Percentiles rank a stretch among this genome's conserved stretches.
Conservation (phyloP, 768 basidiomycete species). For the Boletellus ananas region DNA sequence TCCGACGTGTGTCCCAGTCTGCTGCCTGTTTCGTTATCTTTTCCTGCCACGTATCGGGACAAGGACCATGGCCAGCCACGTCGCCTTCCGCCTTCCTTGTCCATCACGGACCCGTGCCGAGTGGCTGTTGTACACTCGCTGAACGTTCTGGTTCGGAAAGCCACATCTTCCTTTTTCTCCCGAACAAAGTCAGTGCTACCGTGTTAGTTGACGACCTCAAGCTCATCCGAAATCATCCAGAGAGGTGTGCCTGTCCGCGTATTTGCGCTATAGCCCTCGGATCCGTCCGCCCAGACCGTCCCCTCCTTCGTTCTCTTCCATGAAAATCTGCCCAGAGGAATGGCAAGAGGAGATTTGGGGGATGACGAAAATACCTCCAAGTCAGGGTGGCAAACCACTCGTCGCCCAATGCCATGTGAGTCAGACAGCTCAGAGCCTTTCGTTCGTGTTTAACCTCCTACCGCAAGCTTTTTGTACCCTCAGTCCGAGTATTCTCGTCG, state of each 20-base stretch:
- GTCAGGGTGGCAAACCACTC: conserved; percentile 7
- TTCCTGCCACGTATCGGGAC: conserved; percentile 27
- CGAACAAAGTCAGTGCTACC: conserved; percentile 19
- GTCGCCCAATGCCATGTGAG: conserved; percentile 31
- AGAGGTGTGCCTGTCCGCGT: conserved; percentile 21
- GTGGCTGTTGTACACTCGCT: conserved; percentile 25
- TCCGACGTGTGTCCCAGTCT: conserved; percentile 24
- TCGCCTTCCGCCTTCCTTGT: conserved; percentile 32
- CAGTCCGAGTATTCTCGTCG: conserved; percentile 53
- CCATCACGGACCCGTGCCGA: conserved; percentile 21
- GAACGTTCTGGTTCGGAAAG: conserved; percentile 23
- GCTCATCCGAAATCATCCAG: conserved; percentile 13
- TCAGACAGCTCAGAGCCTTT: neutral
- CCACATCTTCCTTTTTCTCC: conserved; percentile 16
- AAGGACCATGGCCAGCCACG: conserved; percentile 13
- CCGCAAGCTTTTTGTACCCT: conserved; percentile 57
- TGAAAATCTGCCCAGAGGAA: conserved; percentile 31
- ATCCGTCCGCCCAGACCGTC: conserved; percentile 31
- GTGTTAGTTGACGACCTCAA: neutral
- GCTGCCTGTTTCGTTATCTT: conserved; percentile 28
- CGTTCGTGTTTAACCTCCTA: neutral
- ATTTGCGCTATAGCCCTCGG: conserved; percentile 26
- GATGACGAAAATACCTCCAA: conserved; percentile 14
- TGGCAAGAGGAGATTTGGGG: conserved; percentile 34
- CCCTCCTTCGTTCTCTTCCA: conserved; percentile 20